Conservation (phyloP, 2,329 filamentous ascomycete genomes). For the Colletotrichum sp. region DNA sequence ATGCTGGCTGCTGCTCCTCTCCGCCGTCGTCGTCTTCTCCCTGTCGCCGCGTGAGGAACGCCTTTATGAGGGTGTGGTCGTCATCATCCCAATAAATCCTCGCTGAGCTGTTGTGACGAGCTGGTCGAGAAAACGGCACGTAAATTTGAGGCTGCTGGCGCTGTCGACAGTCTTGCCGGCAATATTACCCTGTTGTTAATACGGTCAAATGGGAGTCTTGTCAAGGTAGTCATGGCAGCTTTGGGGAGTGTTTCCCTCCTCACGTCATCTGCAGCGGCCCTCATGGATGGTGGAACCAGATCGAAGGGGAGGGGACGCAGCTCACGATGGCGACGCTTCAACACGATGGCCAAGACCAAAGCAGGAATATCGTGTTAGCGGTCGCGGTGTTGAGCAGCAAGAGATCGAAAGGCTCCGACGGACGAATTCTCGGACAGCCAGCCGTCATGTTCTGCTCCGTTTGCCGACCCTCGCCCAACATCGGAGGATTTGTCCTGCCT, state of each 20-base stretch:
- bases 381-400: neutral
- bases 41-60: neutral
- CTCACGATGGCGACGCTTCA: neutral
- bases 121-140: neutral
- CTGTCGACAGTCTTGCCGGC: neutral
- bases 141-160: neutral
- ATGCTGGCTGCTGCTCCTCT: neutral
- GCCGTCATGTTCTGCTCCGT: neutral
- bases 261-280: neutral
- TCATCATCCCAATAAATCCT: neutral
- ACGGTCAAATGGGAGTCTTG: neutral
- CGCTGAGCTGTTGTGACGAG: neutral
- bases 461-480: neutral
- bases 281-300: neutral
- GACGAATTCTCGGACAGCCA: neutral
- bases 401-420: neutral
- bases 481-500: neutral
- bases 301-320: neutral
- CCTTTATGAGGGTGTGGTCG: neutral
- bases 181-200: neutral
- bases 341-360: neutral
- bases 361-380: neutral
- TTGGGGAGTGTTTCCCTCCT: neutral
- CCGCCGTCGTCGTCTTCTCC: neutral
- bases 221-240: neutral